Evolutionary conservation across 257 asterid species (phyloP), one percentile per base, ranked within the genome.

Genomic region (Lycium barbarum): DNA sequence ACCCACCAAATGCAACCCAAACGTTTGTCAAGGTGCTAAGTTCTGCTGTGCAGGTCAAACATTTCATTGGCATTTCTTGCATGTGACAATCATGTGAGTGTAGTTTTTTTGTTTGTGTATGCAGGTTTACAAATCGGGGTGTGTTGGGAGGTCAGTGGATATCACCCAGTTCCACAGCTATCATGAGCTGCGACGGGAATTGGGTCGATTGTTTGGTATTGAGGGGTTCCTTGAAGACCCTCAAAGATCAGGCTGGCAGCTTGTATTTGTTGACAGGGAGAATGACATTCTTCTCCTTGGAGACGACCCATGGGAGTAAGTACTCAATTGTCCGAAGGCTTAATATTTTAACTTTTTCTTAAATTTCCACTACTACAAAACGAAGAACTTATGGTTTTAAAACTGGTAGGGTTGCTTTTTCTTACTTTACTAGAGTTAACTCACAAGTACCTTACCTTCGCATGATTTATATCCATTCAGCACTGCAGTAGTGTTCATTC

Each of bases 171-270:
- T 96, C 95, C 92, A 71, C 94, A 94, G 99, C 94, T 96, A 95
- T 84, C 90, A 93, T 86, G 99, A 96, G 96, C 94, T 96, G 93
- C 87, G 95, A 82, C 91, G 88, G 66, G 98, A 96, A 92, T 84
- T 96, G 90, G 97, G 98, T 54, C 97, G 89, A 88, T 94, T 94
- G 98, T 96, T 89, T 55, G 98, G 98, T 86, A 92, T 96, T 47
- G 93, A 93, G 87, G 99, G 99, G 90, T 91, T 96, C 90, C 97
- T 96, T 88, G 97, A 93, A 90, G 96, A 93, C 94, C 99, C 97
- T 90, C 93, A 95, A 88, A 93, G 99, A 95, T 95, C 99, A 95
- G 99, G 99, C 99, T 95, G 99, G 98, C 99, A 95, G 99, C 99
- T 95, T 95, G 98, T 95, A 95, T 95, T 95, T 81, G 98, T 95